phyloP scores from a whole-genome alignment of 148 eudicot genomes.

The Rhododendron mucronatum region DNA sequence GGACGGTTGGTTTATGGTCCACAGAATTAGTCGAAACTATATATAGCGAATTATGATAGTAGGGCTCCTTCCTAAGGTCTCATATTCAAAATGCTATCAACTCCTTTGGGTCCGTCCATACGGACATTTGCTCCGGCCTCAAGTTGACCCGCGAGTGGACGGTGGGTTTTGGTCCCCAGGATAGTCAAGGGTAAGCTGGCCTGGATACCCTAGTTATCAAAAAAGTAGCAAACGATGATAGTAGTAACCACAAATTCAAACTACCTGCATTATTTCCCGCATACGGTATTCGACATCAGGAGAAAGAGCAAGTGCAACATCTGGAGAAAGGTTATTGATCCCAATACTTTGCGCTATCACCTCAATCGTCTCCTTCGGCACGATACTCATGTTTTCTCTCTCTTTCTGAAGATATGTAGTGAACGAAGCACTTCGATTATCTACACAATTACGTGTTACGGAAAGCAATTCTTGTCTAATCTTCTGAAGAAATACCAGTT shows the following conservation, averaged over 20 bases:
- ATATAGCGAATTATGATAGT: too few relatives aligned
- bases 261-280: slow-evolving; percentile 80
- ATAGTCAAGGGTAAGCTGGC: too few relatives aligned
- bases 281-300: slow-evolving; percentile 77
- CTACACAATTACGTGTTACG: not conserved
- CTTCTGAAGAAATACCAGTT: not conserved
- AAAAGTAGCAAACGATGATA: not conserved
- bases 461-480: not conserved
- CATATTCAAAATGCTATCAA: too few relatives aligned
- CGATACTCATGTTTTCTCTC: slow-evolving; percentile 45
- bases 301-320: slow-evolving; percentile 68
- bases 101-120: too few relatives aligned
- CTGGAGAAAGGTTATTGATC: slow-evolving; percentile 51
- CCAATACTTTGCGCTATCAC: slow-evolving; percentile 72
- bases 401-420: not conserved
- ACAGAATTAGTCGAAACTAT: too few relatives aligned
- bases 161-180: too few relatives aligned
- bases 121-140: too few relatives aligned
- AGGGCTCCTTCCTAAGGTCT: too few relatives aligned
- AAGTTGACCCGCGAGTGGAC: too few relatives aligned
- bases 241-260: not conserved
- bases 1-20: too few relatives aligned
- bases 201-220: too few relatives aligned
- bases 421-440: not conserved
- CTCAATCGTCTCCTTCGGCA: slow-evolving; percentile 68